phyloP scores from a whole-genome alignment of 345 rosid species.

The Alliaria petiolata region DNA sequence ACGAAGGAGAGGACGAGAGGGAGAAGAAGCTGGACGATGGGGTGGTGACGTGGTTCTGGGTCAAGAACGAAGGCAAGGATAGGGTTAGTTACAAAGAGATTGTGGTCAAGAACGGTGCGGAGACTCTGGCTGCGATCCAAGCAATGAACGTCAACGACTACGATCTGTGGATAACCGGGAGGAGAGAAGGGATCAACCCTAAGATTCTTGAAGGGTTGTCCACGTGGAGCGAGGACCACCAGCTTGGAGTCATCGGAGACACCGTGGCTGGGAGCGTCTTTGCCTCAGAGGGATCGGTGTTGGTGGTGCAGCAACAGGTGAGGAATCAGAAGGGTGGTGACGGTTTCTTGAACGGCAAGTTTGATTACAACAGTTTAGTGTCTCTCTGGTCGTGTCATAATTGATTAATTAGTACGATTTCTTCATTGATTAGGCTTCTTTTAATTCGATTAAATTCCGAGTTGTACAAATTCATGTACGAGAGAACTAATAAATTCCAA shows the following conservation, averaged over 20 bases:
- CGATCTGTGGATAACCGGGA: conserved; percentile 79
- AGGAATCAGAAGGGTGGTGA: conserved; percentile 31
- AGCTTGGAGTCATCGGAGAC: conserved; percentile 66
- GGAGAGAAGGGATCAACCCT: conserved; percentile 56
- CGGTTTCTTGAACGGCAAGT: conserved; percentile 32
- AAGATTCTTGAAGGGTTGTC: conserved; percentile 53
- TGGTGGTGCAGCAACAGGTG: conserved; percentile 73
- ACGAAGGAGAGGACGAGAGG: conserved; percentile 51
- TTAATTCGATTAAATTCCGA: too few relatives aligned
- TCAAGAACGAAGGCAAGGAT: conserved; percentile 53
- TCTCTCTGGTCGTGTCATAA: conserved; percentile 4
- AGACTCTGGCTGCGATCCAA: conserved; percentile 55
- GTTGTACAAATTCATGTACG: neutral
- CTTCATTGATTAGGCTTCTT: conserved; percentile 1
- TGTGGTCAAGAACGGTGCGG: conserved; percentile 63
- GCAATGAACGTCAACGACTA: conserved; percentile 40
- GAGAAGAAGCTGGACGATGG: conserved; percentile 82
- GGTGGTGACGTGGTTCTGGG: conserved; percentile 73
- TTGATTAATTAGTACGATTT: neutral
- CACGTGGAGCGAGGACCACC: conserved; percentile 52
- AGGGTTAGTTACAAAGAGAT: conserved; percentile 59
- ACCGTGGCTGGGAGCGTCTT: conserved; percentile 48
- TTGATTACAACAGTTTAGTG: conserved; percentile 24
- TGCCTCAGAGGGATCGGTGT: conserved; percentile 45
- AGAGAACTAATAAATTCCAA: neutral